Base-by-base conservation (phyloP, 768 basidiomycete species). In the Nevesoporus exiguus region DNA sequence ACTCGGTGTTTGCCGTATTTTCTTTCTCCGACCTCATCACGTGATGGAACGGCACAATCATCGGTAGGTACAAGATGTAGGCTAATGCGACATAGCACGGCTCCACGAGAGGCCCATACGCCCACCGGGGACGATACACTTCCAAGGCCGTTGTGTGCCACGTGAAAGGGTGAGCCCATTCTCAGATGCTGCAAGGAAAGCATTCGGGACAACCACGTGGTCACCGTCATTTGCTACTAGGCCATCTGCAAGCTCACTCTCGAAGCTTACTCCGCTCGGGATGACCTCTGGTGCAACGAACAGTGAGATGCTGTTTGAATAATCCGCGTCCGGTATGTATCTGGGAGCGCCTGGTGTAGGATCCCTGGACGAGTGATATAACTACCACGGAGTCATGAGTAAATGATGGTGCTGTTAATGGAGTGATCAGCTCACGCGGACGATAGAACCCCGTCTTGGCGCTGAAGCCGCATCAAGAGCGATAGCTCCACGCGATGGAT, bases 401-500 rank as follows among this genome's bases (percentile, higher is more conserved):
- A 30, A 33, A 48, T 19, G n/a, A n/a, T 17, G 21, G 51, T 14
- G 10, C 10, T 8, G 14, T 22, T 8, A 13, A 17, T 8, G 21
- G 36, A 45, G 7, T 9, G 30, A 47, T 29, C 27, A 39, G 60
- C 74, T 71, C 71, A 77, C 80, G 71, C 82, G 80, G 15, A 88
- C 79, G 3, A 61, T 55, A 7, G 77, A 70, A n/a, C 82, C 84
- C 14, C 70, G 62, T 3, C 59, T 60, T 2, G 85, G 86, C 3
- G 84, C 79, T 14, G 70, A 71, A 21, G 75, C 71, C 1, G 80
- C 71, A 21, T 82, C 80, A 1, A 91, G 71, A 1, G 88, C 81
- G 14, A 90, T 76, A 4, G 78, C 76, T 3, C 89, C 89, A 7
- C 84, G 78, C 15, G 82, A 82, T 2, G 86, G 88, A 62, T 86